Evolutionary conservation across 2,329 filamentous ascomycete genomes (phyloP), one percentile per base, ranked within the genome.

Genomic region (Neofusicoccum laricinum): DNA sequence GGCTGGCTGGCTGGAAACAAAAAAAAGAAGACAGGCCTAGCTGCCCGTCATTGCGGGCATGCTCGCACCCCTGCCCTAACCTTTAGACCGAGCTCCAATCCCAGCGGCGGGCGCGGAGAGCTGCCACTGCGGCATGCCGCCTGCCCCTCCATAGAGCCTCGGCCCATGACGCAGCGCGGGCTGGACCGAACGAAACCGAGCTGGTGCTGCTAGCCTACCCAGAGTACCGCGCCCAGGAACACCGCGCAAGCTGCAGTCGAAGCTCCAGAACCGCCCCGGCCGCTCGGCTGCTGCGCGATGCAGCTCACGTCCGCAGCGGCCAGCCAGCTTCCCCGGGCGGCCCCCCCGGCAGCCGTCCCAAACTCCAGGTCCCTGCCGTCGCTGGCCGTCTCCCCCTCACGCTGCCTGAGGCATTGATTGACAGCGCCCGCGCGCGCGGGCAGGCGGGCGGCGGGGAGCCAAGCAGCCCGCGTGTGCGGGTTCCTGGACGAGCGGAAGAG

Each of bases 41-140:
- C 32, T 43, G 58, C 30, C 41, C 17, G 57, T 25, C 57, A 38
- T 30, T 21, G 30, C 32, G 21, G 8, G 32, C 32, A 43, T 30
- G 46, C 34, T 17, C 32, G n/a, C 36, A 11, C 58, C 43, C 43
- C 63, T 58, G 51, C 40, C 32, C 41, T 36, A 48, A 64, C 62
- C 62, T 14, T 64, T 50, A 49, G 62, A 58, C 62, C 62, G 62
- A 64, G 50, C 62, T 48, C 62, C 62, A 64, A 57, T 64, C 49
- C 46, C 59, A 58, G 49, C 17, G 58, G 34, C 19, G 53, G n/a
- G 38, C 12, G 30, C 36, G 58, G 45, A 43, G 19, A 30, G 48
- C 32, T 34, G n/a, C 46, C 46, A n/a, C 49, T 32, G 25, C 25
- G 25, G 7, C 25, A 30, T 30, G 25, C 25, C 40, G 30, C n/a